Evolutionary conservation across 2,329 filamentous ascomycete species (phyloP), one percentile per base, ranked within the genome.

Genomic region (Chaetomium olivaceum): DNA sequence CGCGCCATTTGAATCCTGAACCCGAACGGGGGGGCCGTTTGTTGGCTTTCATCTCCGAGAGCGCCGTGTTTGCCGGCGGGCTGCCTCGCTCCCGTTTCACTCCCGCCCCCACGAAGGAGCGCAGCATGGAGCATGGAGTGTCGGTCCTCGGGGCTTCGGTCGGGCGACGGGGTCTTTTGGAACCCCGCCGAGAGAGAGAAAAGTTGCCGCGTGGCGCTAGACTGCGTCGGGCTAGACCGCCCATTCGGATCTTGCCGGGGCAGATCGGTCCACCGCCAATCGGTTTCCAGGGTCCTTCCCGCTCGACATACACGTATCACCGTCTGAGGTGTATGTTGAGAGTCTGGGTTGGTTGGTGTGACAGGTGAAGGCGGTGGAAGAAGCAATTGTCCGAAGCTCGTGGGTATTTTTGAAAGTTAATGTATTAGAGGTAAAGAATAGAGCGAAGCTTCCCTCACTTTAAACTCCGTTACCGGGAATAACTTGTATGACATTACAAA

Each of bases 121-220:
- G 33, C 33, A 36, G 31, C 31, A 33, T n/a, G n/a, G n/a, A 29
- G 27, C 27, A 29, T 3, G 3, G 27, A 29, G 33, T 8, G 36
- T 64, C 62, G 62, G 62, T 48, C 56, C 48, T 63, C 56, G 62
- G 62, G 56, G 56, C 33, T 59, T 63, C 39, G 11, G 16, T 29
- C 48, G 33, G 55, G 50, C 55, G 31, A 46, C 55, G 56, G 61
- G 39, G 29, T 25, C 21, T 56, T n/a, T 23, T 14, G 23, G 31
- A 61, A 11, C 58, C 58, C 58, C 48, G n/a, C 23, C 58, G 31
- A 14, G 27, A 19, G 3, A 6, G 6, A 29, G 27, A 29, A 29
- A 36, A 36, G 8, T 14, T 16, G 25, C 25, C 27, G 29, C 21
- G 29, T 19, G 25, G 6, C 19, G 48, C 23, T 43, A 52, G 33